Conservation (phyloP, 495 filamentous ascomycete species). For the Sordaria brevicollis region DNA sequence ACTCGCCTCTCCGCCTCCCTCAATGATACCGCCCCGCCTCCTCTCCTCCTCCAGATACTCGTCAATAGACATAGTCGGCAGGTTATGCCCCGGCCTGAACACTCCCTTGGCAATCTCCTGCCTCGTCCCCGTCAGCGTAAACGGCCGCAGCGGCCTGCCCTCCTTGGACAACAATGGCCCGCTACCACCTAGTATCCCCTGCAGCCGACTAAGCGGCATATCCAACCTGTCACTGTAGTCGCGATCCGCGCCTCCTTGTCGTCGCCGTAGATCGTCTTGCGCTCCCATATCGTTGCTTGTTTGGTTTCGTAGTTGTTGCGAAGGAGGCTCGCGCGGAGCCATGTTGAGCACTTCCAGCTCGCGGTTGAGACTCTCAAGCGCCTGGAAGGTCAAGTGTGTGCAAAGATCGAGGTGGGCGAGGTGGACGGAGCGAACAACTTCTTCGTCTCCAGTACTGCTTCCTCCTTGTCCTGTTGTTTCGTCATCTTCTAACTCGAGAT, state of each 20-base stretch:
- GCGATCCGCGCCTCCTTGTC: constrained; percentile 41
- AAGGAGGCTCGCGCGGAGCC: constrained; percentile 45
- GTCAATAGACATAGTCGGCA: constrained; percentile 96
- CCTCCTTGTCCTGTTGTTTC: constrained; percentile 65
- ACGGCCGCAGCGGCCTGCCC: constrained; percentile 84
- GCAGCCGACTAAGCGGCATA: constrained; percentile 2
- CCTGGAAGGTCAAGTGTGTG: constrained; percentile 72
- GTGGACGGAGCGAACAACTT: constrained; percentile 65
- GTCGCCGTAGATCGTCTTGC: constrained; percentile 8
- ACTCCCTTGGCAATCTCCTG: constrained; percentile 72
- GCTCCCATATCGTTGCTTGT: not conserved
- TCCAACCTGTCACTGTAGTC: constrained; percentile 10
- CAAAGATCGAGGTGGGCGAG: constrained; percentile 61
- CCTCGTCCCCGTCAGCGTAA: constrained; percentile 72
- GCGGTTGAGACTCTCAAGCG: constrained; percentile 70
- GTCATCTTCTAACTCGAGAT: constrained; percentile 16
- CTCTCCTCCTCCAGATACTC: constrained; percentile 94
- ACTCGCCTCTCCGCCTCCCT: constrained; percentile 79
- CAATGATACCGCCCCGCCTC: constrained; percentile 75
- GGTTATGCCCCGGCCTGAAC: constrained; percentile 80
- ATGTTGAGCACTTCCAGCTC: constrained; percentile 73
- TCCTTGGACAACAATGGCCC: constrained; percentile 73
- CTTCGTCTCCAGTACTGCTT: constrained; percentile 51
- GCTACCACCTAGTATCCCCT: constrained; percentile 26
- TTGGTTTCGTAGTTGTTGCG: constrained; percentile 10